A percentile compares a stretch with the other conserved stretches of the same genome.
These are phyloP conservation scores for Priceomyces melissophilus DNA, from an alignment of 805 yeast species.

Conservation along the genomic window DNA sequence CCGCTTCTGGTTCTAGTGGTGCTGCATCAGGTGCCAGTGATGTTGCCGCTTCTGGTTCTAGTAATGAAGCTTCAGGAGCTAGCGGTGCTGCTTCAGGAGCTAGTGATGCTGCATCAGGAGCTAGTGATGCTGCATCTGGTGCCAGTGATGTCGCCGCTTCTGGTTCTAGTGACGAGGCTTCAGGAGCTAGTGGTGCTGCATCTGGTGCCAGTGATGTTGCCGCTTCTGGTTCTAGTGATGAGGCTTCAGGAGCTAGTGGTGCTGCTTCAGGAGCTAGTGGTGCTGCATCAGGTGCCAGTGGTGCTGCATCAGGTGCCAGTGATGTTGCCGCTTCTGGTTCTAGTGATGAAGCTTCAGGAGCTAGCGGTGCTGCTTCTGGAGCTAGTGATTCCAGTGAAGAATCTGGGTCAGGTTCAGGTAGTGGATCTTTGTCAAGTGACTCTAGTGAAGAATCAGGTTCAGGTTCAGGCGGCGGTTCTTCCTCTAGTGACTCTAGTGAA, in stretches of 20 bases:
- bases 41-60: conserved; percentile 2
- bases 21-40: conserved; percentile 4
- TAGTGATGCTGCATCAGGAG: conserved; percentile 6
- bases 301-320: conserved; percentile 8
- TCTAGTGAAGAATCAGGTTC: conserved; percentile 4
- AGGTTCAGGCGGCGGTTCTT: conserved; percentile 4
- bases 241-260: conserved; percentile 5
- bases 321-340: not conserved
- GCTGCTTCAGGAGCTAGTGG: conserved; percentile 2
- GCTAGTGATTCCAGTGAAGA: conserved; percentile 5
- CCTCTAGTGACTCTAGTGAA: conserved; percentile 6
- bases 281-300: conserved; percentile 13
- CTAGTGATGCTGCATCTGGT: not conserved
- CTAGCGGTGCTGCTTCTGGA: conserved; percentile 4
- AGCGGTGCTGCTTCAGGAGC: conserved; percentile 4
- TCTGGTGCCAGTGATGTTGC: conserved; percentile 3
- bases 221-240: conserved; percentile 1
- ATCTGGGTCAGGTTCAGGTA: not conserved
- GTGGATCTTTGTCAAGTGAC: conserved; percentile 1
- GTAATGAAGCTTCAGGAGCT: conserved; percentile 2
- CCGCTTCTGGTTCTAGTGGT: conserved; percentile 4
- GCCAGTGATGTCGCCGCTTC: conserved; percentile 6
- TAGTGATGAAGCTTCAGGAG: conserved; percentile 4
- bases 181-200: conserved; percentile 2
- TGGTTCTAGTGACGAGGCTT: conserved; percentile 2